Conservation (phyloP, 179 eudicot species). For the Vitellaria paradoxa region DNA sequence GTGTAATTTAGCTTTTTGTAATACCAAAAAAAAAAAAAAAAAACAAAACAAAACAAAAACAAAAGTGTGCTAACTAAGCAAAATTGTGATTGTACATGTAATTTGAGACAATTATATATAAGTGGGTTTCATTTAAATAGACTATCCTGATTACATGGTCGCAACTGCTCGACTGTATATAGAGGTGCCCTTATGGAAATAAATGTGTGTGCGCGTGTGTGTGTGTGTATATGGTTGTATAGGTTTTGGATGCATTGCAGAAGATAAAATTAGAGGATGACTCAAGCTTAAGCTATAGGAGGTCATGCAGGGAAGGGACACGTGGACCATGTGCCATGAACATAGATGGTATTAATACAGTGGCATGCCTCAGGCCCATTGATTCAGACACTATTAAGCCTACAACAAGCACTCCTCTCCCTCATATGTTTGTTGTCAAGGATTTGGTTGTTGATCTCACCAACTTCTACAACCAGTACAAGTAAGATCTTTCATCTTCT, state of each 20-base stretch:
- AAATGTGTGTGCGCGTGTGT: too few relatives aligned
- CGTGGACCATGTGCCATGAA: conserved; percentile 95
- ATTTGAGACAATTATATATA: too few relatives aligned
- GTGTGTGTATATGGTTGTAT: background rate
- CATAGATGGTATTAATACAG: conserved; percentile 75
- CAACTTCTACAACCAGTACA: conserved; percentile 84
- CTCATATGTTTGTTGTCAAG: conserved; percentile 81
- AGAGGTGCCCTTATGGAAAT: too few relatives aligned
- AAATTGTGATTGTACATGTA: too few relatives aligned
- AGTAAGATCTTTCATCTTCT: conserved; percentile 45
- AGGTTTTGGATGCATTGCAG: conserved; percentile 72
- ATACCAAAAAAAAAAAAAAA: too few relatives aligned
- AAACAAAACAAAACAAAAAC: too few relatives aligned
- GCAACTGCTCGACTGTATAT: too few relatives aligned
- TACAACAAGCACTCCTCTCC: conserved; percentile 70
- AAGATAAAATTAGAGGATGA: conserved; percentile 76
- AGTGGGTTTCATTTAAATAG: too few relatives aligned
- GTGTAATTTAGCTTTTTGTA: too few relatives aligned
- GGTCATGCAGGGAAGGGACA: conserved; percentile 87
- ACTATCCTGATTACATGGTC: too few relatives aligned
- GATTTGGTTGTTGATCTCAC: conserved; percentile 84
- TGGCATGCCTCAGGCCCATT: conserved; percentile 81
- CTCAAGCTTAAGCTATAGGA: conserved; percentile 60
- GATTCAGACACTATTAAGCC: conserved; percentile 48
- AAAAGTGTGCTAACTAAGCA: too few relatives aligned